phyloP scores from a whole-genome alignment of 2,329 filamentous ascomycete genomes.

The Penicillium vulpinum region DNA sequence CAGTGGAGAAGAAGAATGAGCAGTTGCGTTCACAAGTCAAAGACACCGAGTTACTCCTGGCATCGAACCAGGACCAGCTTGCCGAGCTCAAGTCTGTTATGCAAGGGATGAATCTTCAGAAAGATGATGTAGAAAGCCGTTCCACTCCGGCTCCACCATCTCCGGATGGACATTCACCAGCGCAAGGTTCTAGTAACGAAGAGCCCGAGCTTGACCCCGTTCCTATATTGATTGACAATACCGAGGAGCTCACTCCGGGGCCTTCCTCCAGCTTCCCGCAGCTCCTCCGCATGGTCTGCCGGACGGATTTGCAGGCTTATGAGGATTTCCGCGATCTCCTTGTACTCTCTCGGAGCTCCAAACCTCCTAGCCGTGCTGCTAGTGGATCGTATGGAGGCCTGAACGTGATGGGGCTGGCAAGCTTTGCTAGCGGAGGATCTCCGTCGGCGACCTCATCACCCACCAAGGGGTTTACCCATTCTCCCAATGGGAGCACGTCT shows the following conservation, averaged over 20 bases:
- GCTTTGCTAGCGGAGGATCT: constrained; percentile 45
- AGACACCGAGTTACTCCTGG: constrained; percentile 81
- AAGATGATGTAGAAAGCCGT: constrained; percentile 68
- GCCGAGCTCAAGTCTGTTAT: constrained; percentile 88
- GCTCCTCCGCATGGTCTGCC: constrained; percentile 77
- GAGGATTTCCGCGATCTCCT: constrained; percentile 82
- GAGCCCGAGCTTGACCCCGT: constrained; percentile 62
- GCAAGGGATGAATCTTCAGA: constrained; percentile 74
- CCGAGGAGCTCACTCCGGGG: constrained; percentile 58
- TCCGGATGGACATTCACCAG: constrained; percentile 62
- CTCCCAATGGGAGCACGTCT: constrained; percentile 47
- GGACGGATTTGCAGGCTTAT: constrained; percentile 77
- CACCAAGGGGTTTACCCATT: constrained; percentile 59
- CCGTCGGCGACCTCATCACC: constrained; percentile 62
- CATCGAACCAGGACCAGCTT: constrained; percentile 90
- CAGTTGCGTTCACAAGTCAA: constrained; percentile 80
- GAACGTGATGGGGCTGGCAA: constrained; percentile 58
- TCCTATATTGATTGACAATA: constrained; percentile 50
- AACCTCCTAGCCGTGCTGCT: constrained; percentile 65
- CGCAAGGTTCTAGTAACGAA: constrained; percentile 55
- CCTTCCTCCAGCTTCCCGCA: constrained; percentile 75
- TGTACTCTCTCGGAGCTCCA: constrained; percentile 63
- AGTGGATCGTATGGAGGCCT: constrained; percentile 69
- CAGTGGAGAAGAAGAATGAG: constrained; percentile 79
- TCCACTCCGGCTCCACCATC: constrained; percentile 77